Evolutionary conservation across 495 filamentous ascomycete species (phyloP), one percentile per base, ranked within the genome.

Genomic region (Aspergillus conjunctus): DNA sequence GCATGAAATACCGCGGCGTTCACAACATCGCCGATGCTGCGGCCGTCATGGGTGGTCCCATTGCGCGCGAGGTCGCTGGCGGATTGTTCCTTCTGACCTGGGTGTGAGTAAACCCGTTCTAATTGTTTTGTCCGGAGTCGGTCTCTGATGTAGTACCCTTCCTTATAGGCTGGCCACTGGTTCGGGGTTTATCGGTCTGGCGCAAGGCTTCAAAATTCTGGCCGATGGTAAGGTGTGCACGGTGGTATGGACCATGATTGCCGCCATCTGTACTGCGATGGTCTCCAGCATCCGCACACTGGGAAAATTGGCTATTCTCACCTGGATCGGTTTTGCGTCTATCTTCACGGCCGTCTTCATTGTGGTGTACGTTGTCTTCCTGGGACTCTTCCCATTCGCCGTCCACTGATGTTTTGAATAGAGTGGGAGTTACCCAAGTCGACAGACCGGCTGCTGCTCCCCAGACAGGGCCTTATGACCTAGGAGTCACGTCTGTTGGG

Each of bases 21-120:
- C 68, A 73, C 56, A 69, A 66, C 61, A 87, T 92, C 59, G 85
- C 86, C 34, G 88, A 93, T 65, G 88, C 84, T 34, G 85, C 85
- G 12, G 69, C 81, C 14, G 72, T 93, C 41, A 79, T 91, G 45
- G 81, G 85, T 64, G 88, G 87, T 4, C 74, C 65, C 10, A 65
- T 83, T 18, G 83, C 68, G 18, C 73, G 71, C 9, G 71, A 73
- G 59, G 17, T 81, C 2, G 67, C 72, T 3, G 80, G 78, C 0
- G 54, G 68, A 1, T 51, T 80, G 7, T 81, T 81, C 62, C 69
- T 77, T 3, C 43, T 46, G 4, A 46, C 43, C 43, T 46, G 43
- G 43, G 43, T 46, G 43, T 46, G 18, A 7, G 43, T 46, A 9
- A 46, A 9, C 14, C 34, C 43, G 15, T 17, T n/a, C 6, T 17